A percentile compares a stretch with the other conserved stretches of the same genome.
These are phyloP conservation scores for Phtheirospermum japonicum DNA, from an alignment of 257 asterid species.

Conservation along the genomic window DNA sequence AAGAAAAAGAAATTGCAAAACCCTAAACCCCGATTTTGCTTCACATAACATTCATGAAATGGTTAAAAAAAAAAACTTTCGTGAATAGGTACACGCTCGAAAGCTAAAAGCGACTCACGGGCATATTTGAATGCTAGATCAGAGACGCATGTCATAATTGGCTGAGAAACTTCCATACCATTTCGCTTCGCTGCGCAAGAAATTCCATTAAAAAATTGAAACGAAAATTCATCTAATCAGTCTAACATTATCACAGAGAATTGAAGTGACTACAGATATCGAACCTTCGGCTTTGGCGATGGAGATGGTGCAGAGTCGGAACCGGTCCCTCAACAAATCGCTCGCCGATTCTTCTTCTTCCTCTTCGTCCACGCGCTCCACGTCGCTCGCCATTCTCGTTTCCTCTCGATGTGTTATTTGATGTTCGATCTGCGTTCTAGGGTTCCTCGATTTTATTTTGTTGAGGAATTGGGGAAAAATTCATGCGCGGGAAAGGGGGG, in stretches of 20 bases:
- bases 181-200: slow-evolving; percentile 56
- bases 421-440: slow-evolving; percentile 21
- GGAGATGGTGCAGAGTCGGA: slow-evolving; percentile 72
- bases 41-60: neutral
- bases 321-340: slow-evolving; percentile 72
- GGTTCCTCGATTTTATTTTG: slow-evolving; percentile 25
- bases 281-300: slow-evolving; percentile 86
- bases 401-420: neutral
- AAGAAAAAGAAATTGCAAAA: neutral
- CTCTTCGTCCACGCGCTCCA: slow-evolving; percentile 55
- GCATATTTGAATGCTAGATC: slow-evolving; percentile 87
- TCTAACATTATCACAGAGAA: neutral
- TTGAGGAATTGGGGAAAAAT: neutral
- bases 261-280: neutral
- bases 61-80: too few species aligned
- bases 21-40: neutral
- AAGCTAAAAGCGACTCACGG: slow-evolving; percentile 38
- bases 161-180: slow-evolving; percentile 78
- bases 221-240: neutral
- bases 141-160: slow-evolving; percentile 73
- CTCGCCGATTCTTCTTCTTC: slow-evolving; percentile 73
- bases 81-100: neutral
- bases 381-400: slow-evolving; percentile 46
- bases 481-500: slow-evolving; percentile 40
- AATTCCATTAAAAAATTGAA: neutral